Base-by-base conservation (phyloP, 2,329 filamentous ascomycete species). In the Microdochium bolleyi region DNA sequence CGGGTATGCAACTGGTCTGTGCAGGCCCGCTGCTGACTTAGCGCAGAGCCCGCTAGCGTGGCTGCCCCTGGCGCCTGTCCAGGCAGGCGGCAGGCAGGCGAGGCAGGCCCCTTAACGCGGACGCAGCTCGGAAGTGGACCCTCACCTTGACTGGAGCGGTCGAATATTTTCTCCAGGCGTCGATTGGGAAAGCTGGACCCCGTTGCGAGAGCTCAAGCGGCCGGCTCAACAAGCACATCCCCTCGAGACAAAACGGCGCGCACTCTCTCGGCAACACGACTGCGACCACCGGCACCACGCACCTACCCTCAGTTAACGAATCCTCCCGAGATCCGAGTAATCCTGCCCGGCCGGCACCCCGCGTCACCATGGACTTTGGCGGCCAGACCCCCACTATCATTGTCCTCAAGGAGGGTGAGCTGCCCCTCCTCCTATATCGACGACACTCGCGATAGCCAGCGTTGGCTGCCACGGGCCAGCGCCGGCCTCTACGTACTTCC, bases 341-440 rank as follows among this genome's bases (percentile, higher is more conserved):
- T 19, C 14, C 41, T 46, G 41, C 21, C 41, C 16, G n/a, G 9
- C 41, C 41, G 41, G 25, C 27, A 50, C 19, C 21, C 27, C 37
- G 34, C 51, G 55, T 58, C 67, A 78, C 65, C 62, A 96, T 96
- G 92, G 95, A 92, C 70, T 96, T 96, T 78, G 90, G 90, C 76
- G 92, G 92, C 70, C 92, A 96, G 75, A 94, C 92, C 69, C 92
- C 92, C 71, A 96, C 92, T 64, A 96, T 96, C 71, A 90, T 97
- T 73, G 92, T 97, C 78, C 84, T 97, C 68, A 95, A 94, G 78
- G 92, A 96, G 80, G 92, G 92, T 95, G 69, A 70, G 86, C 24
- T 51, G 49, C 62, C 60, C 62, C 64, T 59, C 60, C 59, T 51
- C 53, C 48, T 48, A 41, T 49, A 48, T 27, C 50, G 49, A 57